Conservation (phyloP, 116 monocot genomes). For the Cymodocea nodosa region DNA sequence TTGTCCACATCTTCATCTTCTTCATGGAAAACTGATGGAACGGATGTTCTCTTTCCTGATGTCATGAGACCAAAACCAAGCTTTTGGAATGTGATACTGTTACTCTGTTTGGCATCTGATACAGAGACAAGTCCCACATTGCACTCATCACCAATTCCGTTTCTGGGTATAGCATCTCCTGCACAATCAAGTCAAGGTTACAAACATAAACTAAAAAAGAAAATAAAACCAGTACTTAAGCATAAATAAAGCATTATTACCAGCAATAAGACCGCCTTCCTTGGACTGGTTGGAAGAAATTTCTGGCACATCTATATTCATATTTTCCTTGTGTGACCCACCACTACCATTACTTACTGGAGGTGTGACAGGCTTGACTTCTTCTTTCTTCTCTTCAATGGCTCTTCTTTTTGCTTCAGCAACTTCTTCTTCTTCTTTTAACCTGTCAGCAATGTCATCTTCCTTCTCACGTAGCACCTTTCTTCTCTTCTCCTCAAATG, state of each 20-base stretch:
- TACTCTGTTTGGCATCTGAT: constrained; percentile 49
- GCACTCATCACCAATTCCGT: constrained; percentile 23
- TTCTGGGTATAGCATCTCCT: constrained; percentile 36
- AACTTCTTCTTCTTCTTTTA: constrained; percentile 78
- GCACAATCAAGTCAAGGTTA: not conserved
- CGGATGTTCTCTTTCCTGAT: constrained; percentile 71
- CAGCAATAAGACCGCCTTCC: constrained; percentile 12
- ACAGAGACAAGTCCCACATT: constrained; percentile 6
- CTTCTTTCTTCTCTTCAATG: constrained; percentile 36
- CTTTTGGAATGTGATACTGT: constrained; percentile 41
- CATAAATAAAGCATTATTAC: constrained; percentile 12
- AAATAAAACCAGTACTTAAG: not conserved
- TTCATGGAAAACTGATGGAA: constrained; percentile 79
- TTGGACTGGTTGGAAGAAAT: constrained; percentile 8
- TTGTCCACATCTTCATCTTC: constrained; percentile 70
- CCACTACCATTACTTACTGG: constrained; percentile 17
- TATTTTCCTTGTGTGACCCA: constrained; percentile 23
- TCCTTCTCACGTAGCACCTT: constrained; percentile 85
- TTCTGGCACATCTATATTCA: constrained; percentile 20
- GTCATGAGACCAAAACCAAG: constrained; percentile 84
- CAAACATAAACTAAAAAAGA: constrained; percentile 1
- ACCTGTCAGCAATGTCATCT: constrained; percentile 64
- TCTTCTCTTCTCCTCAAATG: constrained; percentile 69
- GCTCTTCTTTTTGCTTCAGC: constrained; percentile 68
- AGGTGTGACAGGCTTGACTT: constrained; percentile 10